Evolutionary conservation across 1,139 yeast genomes (phyloP), one percentile per base, ranked within the genome.

Genomic region (Eremothecium gossypii): DNA sequence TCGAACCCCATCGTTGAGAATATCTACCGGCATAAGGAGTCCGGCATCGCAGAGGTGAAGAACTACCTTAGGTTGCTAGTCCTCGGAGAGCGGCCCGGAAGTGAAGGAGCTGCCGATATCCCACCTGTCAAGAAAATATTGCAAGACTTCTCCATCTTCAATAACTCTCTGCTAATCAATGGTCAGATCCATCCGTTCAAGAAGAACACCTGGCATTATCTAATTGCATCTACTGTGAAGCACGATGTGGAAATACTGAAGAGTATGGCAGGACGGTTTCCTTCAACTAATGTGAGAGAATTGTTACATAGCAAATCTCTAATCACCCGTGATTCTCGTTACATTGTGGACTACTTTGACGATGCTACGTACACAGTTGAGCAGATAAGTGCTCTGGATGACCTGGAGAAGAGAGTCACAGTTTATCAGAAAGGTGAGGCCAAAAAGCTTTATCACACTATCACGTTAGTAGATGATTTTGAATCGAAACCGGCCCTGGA

Each of bases 141-240:
- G n/a, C 41, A 55, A 4, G 57, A 61, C 1, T 66, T 77, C 42
- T 74, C 76, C 2, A 61, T 81, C 30, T 44, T 52, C 0, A 57
- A 62, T 1, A 79, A 89, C 0, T 64, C 76, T 0, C 66, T 85
- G 4, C 71, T 86, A 41, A 75, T 78, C 33, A 84, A 91, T 60
- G 97, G 97, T 35, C 76, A 80, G 2, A 70, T 84, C 23, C 63
- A 67, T 48, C 71, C 61, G 4, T 64, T 62, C 44, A 56, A 49
- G 41, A 45, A 49, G 23, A 60, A 61, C 35, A 47, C 57, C 0
- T 61, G 65, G 64, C 52, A 58, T 33, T 60, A 57, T 41, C 41
- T 57, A 12, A 46, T 61, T n/a, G 54, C 64, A n/a, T 54, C 49
- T 31, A 53, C 57, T 20, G 40, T 60, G 12, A 59, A 57, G 33